Evolutionary conservation across 2,329 filamentous ascomycete genomes (phyloP).

Genomic region (Aspergillus uvarum): DNA sequence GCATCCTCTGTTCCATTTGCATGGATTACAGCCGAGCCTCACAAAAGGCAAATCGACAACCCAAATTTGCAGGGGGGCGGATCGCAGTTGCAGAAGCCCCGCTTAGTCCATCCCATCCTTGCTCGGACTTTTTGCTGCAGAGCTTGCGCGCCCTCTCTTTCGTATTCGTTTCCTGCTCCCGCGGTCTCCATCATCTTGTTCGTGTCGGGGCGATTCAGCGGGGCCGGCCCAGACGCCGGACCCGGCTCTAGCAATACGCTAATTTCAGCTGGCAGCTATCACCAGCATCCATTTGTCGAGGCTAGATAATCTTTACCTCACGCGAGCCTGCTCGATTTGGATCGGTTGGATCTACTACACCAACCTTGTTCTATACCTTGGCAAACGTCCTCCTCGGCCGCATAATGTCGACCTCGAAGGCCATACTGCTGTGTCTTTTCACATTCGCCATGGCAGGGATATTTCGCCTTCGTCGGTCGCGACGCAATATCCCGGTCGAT

Average conservation of each 20-base stretch:
- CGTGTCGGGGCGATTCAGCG: conserved; percentile 5
- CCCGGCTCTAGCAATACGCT: conserved; percentile 9
- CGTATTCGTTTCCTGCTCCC: not conserved
- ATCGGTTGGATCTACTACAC: not conserved
- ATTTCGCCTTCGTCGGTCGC: conserved; percentile 31
- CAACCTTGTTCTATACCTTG: not conserved
- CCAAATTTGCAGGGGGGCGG: not conserved
- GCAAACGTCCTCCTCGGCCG: not conserved
- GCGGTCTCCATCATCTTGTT: not conserved
- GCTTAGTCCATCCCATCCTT: not conserved
- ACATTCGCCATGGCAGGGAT: conserved; percentile 29
- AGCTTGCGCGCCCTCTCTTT: not conserved
- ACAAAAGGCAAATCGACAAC: not conserved
- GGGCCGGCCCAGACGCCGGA: conserved; percentile 16
- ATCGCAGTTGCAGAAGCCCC: not conserved
- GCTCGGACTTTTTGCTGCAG: not conserved
- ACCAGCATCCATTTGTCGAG: not conserved
- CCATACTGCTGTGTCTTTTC: not conserved
- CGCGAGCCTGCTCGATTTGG: not conserved
- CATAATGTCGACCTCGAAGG: not conserved
- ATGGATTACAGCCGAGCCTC: not conserved
- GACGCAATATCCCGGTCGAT: conserved; percentile 38
- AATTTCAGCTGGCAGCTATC: conserved; percentile 1
- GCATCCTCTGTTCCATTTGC: not conserved
- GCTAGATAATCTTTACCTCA: not conserved